Conservation (phyloP, 2,329 filamentous ascomycete species). For the Penicillium decumbens region DNA sequence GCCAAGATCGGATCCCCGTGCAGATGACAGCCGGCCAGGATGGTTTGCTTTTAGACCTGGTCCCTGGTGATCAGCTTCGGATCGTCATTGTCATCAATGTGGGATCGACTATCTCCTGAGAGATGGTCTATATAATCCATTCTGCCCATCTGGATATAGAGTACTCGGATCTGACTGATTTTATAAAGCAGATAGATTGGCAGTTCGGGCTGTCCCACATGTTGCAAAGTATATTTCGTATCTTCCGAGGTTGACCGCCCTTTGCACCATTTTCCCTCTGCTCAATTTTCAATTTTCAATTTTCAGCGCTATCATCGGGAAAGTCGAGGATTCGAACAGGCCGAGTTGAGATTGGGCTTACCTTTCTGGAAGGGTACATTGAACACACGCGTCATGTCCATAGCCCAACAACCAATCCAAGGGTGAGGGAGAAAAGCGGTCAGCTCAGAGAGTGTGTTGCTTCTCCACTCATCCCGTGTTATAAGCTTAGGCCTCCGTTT, state of each 20-base stretch:
- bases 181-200: neutral
- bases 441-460: neutral
- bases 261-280: neutral
- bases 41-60: slow-evolving; percentile 9
- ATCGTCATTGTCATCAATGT: slow-evolving; percentile 6
- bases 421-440: slow-evolving; percentile 14
- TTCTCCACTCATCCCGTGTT: slow-evolving; percentile 16
- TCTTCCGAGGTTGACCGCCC: slow-evolving; percentile 12
- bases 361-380: neutral
- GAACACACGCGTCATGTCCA: slow-evolving; percentile 15
- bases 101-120: neutral
- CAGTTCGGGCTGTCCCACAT: neutral
- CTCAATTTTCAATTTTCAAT: slow-evolving; percentile 10
- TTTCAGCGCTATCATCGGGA: slow-evolving; percentile 22
- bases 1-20: slow-evolving; percentile 33
- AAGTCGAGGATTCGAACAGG: slow-evolving; percentile 4
- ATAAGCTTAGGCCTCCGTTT: slow-evolving; percentile 15
- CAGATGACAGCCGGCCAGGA: slow-evolving; percentile 31
- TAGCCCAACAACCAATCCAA: neutral
- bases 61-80: slow-evolving; percentile 10
- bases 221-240: slow-evolving; percentile 8
- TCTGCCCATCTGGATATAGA: neutral
- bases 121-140: neutral
- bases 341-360: neutral
- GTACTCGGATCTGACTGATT: neutral